Conservation (phyloP, 1,284 basidiomycete species). For the Omphalotus olearius region DNA sequence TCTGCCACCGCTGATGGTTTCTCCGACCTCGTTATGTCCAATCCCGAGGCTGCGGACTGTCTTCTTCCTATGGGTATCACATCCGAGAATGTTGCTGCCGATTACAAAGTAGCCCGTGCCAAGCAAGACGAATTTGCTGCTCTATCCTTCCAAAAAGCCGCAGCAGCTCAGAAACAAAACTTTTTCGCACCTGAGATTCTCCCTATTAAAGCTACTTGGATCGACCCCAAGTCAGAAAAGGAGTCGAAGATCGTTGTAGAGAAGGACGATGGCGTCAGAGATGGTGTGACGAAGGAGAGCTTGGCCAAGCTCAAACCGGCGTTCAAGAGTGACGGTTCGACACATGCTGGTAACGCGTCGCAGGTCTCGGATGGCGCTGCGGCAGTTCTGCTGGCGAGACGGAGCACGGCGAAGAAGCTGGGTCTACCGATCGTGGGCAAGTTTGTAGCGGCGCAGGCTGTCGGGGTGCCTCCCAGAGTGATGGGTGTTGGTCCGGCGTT, state of each 20-base stretch:
- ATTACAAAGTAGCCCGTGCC: constrained; percentile 72
- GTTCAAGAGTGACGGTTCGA: constrained; percentile 85
- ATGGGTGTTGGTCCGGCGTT: constrained; percentile 93
- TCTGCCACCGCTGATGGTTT: constrained; percentile 67
- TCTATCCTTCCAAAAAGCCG: constrained; percentile 83
- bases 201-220: constrained; percentile 72
- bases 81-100: constrained; percentile 90
- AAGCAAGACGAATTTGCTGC: constrained; percentile 87
- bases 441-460: constrained; percentile 74
- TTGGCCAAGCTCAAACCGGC: constrained; percentile 92
- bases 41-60: constrained; percentile 86
- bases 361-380: constrained; percentile 98
- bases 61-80: constrained; percentile 96
- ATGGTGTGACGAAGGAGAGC: constrained; percentile 86
- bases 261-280: constrained; percentile 88
- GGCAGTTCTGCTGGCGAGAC: constrained; percentile 85
- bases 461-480: constrained; percentile 85
- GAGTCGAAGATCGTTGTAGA: constrained; percentile 79
- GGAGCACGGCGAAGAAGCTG: constrained; percentile 84
- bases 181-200: constrained; percentile 93
- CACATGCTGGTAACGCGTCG: constrained; percentile 92
- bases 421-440: constrained; percentile 93
- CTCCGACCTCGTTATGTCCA: constrained; percentile 78
- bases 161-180: constrained; percentile 83
- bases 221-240: constrained; percentile 86